Evolutionary conservation across 2,329 filamentous ascomycete genomes (phyloP).

Genomic region (Hypoxylon sp.): DNA sequence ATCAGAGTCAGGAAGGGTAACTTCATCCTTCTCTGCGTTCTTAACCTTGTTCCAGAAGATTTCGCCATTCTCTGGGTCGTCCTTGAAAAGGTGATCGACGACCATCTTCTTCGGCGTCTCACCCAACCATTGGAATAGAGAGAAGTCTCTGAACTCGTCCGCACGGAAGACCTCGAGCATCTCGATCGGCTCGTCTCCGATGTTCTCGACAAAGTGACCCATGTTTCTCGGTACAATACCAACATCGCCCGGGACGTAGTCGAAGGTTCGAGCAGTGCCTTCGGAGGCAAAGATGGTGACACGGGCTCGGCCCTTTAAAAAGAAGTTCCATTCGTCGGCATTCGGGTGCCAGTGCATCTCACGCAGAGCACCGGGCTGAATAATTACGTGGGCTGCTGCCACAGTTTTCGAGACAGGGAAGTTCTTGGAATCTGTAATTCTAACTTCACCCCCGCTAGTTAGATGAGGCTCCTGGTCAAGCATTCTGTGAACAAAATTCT

Average conservation of each 20-base stretch:
- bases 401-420: slow-evolving; percentile 82
- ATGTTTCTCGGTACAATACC: slow-evolving; percentile 83
- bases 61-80: slow-evolving; percentile 72
- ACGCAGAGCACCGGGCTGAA: slow-evolving; percentile 78
- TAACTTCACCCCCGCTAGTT: slow-evolving; percentile 78
- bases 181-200: slow-evolving; percentile 81
- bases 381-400: slow-evolving; percentile 78
- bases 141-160: slow-evolving; percentile 80
- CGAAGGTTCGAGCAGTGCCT: slow-evolving; percentile 79
- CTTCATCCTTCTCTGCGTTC: slow-evolving; percentile 71
- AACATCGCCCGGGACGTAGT: slow-evolving; percentile 81
- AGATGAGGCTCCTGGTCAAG: slow-evolving; percentile 76
- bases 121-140: slow-evolving; percentile 81
- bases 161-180: slow-evolving; percentile 83
- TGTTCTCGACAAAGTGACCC: slow-evolving; percentile 87
- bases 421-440: slow-evolving; percentile 82
- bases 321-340: slow-evolving; percentile 86
- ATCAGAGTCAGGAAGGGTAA: slow-evolving; percentile 57
- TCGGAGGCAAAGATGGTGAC: slow-evolving; percentile 82
- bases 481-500: slow-evolving; percentile 79
- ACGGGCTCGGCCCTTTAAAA: slow-evolving; percentile 78
- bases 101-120: slow-evolving; percentile 78
- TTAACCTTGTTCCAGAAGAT: slow-evolving; percentile 74
- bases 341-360: slow-evolving; percentile 89
- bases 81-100: slow-evolving; percentile 75